A percentile compares a stretch with the other conserved stretches of the same genome.
phyloP scores from a whole-genome alignment of 164 flowering plant species.

The Nelumbo lutea region DNA sequence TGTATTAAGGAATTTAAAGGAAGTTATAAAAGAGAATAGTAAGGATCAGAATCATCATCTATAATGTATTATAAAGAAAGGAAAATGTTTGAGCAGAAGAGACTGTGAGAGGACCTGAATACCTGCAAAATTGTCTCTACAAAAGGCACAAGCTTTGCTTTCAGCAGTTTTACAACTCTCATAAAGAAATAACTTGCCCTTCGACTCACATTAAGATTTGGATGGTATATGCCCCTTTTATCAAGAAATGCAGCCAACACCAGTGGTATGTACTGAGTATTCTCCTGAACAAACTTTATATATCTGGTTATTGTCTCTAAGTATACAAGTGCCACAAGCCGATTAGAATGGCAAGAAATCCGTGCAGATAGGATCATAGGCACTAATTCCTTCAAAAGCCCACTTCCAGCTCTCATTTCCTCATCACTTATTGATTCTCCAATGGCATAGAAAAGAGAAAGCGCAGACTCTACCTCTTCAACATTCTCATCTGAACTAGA shows the following conservation, averaged over 20 bases:
- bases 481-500: conserved; percentile 57
- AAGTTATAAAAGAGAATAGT: conserved; percentile 1
- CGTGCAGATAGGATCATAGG: conserved; percentile 72
- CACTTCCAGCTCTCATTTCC: conserved; percentile 61
- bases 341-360: conserved; percentile 81
- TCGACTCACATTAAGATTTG: conserved; percentile 70
- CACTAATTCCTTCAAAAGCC: conserved; percentile 63
- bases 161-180: conserved; percentile 83
- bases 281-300: conserved; percentile 73
- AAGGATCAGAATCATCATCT: not conserved
- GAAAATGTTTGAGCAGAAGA: not conserved
- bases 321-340: conserved; percentile 86
- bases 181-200: conserved; percentile 95
- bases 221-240: conserved; percentile 92
- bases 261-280: conserved; percentile 63
- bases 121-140: conserved; percentile 92
- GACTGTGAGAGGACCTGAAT: not conserved
- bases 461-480: conserved; percentile 96
- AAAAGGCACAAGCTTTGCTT: conserved; percentile 82
- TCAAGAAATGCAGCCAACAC: conserved; percentile 83
- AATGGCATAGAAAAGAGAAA: conserved; percentile 75
- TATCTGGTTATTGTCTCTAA: conserved; percentile 85
- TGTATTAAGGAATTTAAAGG: not conserved
- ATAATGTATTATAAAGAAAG: not conserved
- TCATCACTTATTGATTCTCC: conserved; percentile 91